phyloP scores from a whole-genome alignment of 805 yeast species.

The Yarrowia osloensis region DNA sequence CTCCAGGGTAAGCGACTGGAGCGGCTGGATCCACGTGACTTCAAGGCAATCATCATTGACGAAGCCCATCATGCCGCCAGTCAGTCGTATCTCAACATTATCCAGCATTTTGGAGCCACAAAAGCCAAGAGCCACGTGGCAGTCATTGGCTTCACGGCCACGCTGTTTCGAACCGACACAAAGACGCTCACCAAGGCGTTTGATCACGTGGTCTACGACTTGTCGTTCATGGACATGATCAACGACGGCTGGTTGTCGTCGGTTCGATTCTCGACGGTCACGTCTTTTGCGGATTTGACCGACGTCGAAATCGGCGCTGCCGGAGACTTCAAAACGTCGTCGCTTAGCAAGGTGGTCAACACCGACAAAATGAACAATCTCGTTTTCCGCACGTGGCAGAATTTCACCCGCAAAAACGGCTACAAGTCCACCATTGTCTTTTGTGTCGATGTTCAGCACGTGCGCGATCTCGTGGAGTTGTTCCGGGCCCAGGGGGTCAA shows the following conservation, averaged over 20 bases:
- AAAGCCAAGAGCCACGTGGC: slow-evolving; percentile 49
- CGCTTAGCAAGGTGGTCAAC: slow-evolving; percentile 59
- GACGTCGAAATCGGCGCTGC: slow-evolving; percentile 41
- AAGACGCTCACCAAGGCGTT: slow-evolving; percentile 58
- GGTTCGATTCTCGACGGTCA: slow-evolving; percentile 62
- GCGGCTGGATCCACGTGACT: slow-evolving; percentile 58
- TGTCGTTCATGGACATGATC: slow-evolving; percentile 66
- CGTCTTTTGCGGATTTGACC: slow-evolving; percentile 50
- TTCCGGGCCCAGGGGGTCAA: slow-evolving; percentile 63
- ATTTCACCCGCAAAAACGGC: slow-evolving; percentile 42
- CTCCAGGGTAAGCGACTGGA: slow-evolving; percentile 54
- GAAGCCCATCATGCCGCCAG: slow-evolving; percentile 95
- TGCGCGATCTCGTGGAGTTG: slow-evolving; percentile 52
- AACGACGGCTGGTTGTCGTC: slow-evolving; percentile 68
- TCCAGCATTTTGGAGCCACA: slow-evolving; percentile 59
- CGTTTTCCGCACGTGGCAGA: slow-evolving; percentile 56
- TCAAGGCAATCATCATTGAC: slow-evolving; percentile 76
- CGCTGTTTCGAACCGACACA: slow-evolving; percentile 76
- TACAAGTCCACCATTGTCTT: slow-evolving; percentile 71
- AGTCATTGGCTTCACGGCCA: slow-evolving; percentile 86
- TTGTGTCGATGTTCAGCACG: slow-evolving; percentile 74
- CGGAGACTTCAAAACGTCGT: slow-evolving; percentile 58
- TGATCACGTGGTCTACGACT: slow-evolving; percentile 73
- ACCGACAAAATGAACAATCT: slow-evolving; percentile 55
- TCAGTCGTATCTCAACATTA: slow-evolving; percentile 57